Percentiles rank a stretch among this genome's conserved stretches.
phyloP scores from a whole-genome alignment of 164 flowering plant species.

The Vitis amurensis region DNA sequence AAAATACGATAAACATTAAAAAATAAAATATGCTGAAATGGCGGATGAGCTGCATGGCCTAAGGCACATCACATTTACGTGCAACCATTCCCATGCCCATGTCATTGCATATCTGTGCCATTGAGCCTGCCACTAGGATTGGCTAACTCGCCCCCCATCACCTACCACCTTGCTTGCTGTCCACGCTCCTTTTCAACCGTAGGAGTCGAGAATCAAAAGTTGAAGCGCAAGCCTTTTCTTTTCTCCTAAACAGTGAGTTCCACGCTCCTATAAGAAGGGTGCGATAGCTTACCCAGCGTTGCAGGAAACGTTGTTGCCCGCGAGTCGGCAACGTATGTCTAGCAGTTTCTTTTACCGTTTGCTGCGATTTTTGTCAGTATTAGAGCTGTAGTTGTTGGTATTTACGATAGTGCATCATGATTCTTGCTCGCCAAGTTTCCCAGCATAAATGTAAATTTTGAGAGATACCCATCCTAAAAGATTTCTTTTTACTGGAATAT shows the following conservation, averaged over 20 bases:
- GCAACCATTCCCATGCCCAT: constrained; percentile 21
- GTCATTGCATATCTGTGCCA: constrained; percentile 17
- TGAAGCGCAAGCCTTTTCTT: too few species aligned
- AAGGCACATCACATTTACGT: constrained; percentile 2
- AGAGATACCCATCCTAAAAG: background rate
- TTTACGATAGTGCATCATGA: background rate
- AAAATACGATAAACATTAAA: too few species aligned
- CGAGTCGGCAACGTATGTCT: constrained; percentile 13
- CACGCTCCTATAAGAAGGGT: constrained; percentile 2
- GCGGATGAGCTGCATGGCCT: constrained; percentile 12
- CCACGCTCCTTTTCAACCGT: too few species aligned
- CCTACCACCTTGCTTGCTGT: too few species aligned
- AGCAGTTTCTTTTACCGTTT: background rate
- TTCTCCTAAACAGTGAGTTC: background rate
- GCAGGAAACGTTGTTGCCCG: constrained; percentile 10
- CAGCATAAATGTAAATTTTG: background rate
- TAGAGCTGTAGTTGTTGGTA: background rate
- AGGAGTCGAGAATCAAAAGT: too few species aligned
- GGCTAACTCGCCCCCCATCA: background rate
- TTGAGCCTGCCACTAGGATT: background rate
- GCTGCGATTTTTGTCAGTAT: background rate
- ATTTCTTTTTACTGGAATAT: background rate
- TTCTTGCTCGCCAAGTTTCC: background rate
- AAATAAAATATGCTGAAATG: background rate
- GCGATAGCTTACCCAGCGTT: background rate